Conservation (phyloP, 148 eudicot species). For the Vaccinium myrtillus region DNA sequence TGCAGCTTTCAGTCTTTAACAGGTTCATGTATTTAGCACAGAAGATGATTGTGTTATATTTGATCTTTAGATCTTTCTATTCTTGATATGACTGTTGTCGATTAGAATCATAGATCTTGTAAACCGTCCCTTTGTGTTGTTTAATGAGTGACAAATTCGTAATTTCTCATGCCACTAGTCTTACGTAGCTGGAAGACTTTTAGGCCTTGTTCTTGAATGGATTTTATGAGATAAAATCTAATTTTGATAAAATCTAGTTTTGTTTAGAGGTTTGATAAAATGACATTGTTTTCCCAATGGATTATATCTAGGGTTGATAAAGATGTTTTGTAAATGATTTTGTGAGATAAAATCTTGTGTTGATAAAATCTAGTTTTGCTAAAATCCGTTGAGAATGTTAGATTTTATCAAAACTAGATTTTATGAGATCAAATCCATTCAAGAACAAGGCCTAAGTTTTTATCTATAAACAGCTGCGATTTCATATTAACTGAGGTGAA, state of each 20-base stretch:
- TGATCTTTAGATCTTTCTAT: neutral
- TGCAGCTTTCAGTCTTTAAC: neutral
- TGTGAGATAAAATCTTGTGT: too few species aligned
- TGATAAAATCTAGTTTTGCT: too few species aligned
- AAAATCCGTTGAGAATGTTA: too few species aligned
- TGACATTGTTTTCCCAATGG: too few species aligned
- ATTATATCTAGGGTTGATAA: too few species aligned
- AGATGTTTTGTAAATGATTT: too few species aligned
- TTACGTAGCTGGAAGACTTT: neutral
- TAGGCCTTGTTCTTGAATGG: too few species aligned
- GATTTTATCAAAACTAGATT: too few species aligned
- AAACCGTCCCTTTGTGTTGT: neutral
- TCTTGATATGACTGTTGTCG: neutral
- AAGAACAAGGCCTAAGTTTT: neutral
- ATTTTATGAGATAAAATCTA: too few species aligned
- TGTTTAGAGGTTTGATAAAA: too few species aligned
- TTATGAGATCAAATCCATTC: too few species aligned
- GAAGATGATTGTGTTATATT: neutral
- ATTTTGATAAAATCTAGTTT: too few species aligned
- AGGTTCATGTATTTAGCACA: slow-evolving; percentile 12
- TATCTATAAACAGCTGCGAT: neutral
- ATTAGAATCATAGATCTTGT: neutral
- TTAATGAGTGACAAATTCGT: neutral
- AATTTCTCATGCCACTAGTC: neutral
- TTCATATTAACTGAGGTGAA: neutral